Evolutionary conservation across 352 stramenopile species (phyloP).

Genomic region (Globisporangium viniferum): DNA sequence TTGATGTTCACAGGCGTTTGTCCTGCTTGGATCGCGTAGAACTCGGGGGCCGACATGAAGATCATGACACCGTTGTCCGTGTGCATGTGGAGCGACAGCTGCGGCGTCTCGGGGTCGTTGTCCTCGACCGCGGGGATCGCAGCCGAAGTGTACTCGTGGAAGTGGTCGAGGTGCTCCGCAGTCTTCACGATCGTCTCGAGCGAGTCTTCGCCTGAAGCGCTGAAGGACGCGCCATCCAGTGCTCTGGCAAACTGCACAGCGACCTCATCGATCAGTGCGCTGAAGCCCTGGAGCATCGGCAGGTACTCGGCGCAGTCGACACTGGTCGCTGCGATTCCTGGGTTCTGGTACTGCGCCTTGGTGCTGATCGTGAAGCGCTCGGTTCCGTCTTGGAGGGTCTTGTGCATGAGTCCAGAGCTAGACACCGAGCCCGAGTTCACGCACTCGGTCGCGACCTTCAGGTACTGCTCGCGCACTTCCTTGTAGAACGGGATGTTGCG

Average conservation of each 20-base stretch:
- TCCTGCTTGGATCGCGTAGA: constrained; percentile 13
- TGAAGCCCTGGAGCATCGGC: background rate
- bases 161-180: constrained; percentile 22
- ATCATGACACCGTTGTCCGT: constrained; percentile 25
- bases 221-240: background rate
- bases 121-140: background rate
- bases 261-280: background rate
- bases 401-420: constrained; percentile 9
- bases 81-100: constrained; percentile 21
- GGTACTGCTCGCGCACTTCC: constrained; percentile 11
- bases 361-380: constrained; percentile 25
- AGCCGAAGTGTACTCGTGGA: constrained; percentile 21
- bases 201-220: background rate
- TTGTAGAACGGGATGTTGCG: constrained; percentile 20
- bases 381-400: constrained; percentile 20
- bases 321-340: constrained; percentile 4
- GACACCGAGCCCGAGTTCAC: background rate
- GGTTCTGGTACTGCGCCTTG: constrained; percentile 19
- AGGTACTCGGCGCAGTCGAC: constrained; percentile 16
- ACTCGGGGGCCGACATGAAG: constrained; percentile 20
- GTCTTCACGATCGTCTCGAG: constrained; percentile 15
- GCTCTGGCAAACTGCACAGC: background rate
- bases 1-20: background rate
- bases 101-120: background rate
- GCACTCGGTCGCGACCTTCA: constrained; percentile 16